phyloP scores from a whole-genome alignment of 2,329 filamentous ascomycete genomes.

The Rutstroemia sp. region DNA sequence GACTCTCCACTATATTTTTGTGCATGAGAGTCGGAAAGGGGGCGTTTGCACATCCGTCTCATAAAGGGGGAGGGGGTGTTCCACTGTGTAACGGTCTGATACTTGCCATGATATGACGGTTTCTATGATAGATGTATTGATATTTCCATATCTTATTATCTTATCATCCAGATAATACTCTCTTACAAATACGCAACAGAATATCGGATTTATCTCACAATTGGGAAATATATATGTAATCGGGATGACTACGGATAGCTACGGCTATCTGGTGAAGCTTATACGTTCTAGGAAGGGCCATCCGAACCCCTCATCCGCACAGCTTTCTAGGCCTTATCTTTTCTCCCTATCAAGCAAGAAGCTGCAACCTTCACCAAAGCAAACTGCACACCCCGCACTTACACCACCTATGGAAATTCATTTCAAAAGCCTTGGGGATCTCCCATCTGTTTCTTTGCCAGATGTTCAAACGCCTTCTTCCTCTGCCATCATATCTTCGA shows the following conservation, averaged over 20 bases:
- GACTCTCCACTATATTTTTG: background rate
- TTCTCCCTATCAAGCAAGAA: background rate
- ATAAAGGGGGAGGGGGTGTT: background rate
- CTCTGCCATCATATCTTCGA: conserved; percentile 5
- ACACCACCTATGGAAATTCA: background rate
- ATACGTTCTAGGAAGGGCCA: conserved; percentile 3
- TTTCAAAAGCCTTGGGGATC: background rate
- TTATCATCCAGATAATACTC: background rate
- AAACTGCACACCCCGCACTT: conserved; percentile 1
- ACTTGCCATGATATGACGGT: too few relatives aligned
- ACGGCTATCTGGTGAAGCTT: background rate
- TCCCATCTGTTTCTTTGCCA: background rate
- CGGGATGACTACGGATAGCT: background rate
- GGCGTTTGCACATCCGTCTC: background rate
- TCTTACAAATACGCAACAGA: too few relatives aligned
- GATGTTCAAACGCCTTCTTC: conserved; percentile 2
- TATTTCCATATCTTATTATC: too few relatives aligned
- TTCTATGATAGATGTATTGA: too few relatives aligned
- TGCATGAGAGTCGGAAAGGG: background rate
- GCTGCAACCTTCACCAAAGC: background rate
- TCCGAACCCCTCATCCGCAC: background rate
- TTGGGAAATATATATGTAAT: too few relatives aligned
- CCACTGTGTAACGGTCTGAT: background rate
- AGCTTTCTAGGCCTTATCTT: background rate
- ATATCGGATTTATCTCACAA: too few relatives aligned